Evolutionary conservation across 2,329 filamentous ascomycete species (phyloP), one percentile per base, ranked within the genome.

Genomic region (Coniochaeta prunicola): DNA sequence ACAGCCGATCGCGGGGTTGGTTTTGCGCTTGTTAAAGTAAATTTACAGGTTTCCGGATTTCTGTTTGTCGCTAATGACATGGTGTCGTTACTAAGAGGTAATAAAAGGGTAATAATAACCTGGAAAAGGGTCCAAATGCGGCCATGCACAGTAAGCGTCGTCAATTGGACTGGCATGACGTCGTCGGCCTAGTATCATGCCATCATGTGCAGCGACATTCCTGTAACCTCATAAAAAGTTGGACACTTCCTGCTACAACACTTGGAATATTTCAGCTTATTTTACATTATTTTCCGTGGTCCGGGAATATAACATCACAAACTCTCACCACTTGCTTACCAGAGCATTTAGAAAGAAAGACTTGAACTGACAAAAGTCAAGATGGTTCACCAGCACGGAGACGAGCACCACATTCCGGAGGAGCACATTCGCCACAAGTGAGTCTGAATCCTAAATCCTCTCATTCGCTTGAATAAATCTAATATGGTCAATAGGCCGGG

Each of bases 381-480:
- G 24, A 80, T 81, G 79, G 79, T 80, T 58, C 68, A 73, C 60
- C 79, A 82, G 61, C 74, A 80, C 67, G 75, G 75, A 61, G 74
- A 84, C 62, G 72, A 79, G 45, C 75, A 80, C 62, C 64, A 81
- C 8, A 82, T 85, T 57, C 81, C 82, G 4, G 33, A 73, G 1
- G 71, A 80, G 59, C 73, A 78, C 66, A 73, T 71, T 53, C 66
- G 80, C 40, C 64, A 76, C 64, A 77, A 74, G 80, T 82, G 67
- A 67, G 74, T 57, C n/a, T n/a, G n/a, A n/a, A n/a, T n/a, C n/a
- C n/a, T n/a, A n/a, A n/a, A n/a, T n/a, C 21, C 21, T 21, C n/a
- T 36, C 42, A 13, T 19, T 42, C n/a, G n/a, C n/a, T n/a, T n/a
- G n/a, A n/a, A 13, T 40, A 24, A 38, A 38, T 1, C 54, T 60